These are phyloP conservation scores for Sphaerulina musiva DNA, from an alignment of 2,329 filamentous ascomycete genomes.

Conservation along the genomic window DNA sequence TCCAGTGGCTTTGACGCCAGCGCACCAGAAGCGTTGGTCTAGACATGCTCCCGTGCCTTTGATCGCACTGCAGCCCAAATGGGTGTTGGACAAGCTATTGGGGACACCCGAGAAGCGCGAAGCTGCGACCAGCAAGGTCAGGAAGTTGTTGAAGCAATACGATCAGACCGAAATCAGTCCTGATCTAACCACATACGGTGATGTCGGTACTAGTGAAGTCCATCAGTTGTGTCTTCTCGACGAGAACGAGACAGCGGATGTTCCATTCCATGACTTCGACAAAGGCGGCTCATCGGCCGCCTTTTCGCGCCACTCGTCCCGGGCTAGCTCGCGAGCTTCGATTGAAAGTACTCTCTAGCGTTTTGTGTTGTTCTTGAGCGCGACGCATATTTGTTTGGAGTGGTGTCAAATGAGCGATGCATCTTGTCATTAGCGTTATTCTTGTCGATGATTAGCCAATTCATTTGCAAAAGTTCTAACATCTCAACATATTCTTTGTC, in stretches of 20 bases:
- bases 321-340: constrained; percentile 5
- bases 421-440: no score
- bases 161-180: constrained; percentile 20
- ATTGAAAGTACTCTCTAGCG: background rate
- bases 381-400: no score
- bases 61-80: constrained; percentile 19
- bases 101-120: constrained; percentile 18
- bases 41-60: constrained; percentile 19
- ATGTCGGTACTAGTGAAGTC: constrained; percentile 16
- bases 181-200: constrained; percentile 17
- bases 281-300: constrained; percentile 13
- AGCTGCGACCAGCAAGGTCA: constrained; percentile 17
- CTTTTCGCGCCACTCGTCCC: constrained; percentile 7
- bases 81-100: constrained; percentile 20
- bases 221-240: constrained; percentile 19
- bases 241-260: constrained; percentile 17
- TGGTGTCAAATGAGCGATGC: no score
- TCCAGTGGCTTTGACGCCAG: constrained; percentile 19
- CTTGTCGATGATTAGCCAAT: no score
- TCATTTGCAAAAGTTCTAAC: background rate
- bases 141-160: constrained; percentile 19
- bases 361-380: background rate
- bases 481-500: background rate
- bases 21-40: constrained; percentile 19
- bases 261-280: constrained; percentile 20